Evolutionary conservation across 106 monocot species (phyloP), one percentile per base, ranked within the genome.

Genomic region (Platanthera guangdongensis): DNA sequence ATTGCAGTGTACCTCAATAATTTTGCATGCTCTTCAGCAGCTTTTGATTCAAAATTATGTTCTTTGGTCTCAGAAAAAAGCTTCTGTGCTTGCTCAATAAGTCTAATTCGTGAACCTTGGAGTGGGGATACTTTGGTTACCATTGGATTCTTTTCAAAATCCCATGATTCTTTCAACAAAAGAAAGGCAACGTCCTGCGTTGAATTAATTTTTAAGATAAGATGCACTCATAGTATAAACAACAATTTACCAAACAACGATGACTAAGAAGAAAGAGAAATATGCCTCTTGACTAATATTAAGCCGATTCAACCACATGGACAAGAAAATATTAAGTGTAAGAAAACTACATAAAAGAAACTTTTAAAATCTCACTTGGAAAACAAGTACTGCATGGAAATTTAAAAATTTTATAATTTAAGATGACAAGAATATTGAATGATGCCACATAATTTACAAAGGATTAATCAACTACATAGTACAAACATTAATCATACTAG

Each of bases 11-110:
- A 99, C 97, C 88, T 92, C 70, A 99, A 74, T 78, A 99, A 85
- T 77, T 92, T 94, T 68, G 92, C 87, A 85, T 99, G 89, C 53
- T 99, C 99, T 86, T 99, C 99, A 79, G 90, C 82, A 81, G 92
- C 89, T 82, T 94, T 99, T 48, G 90, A 79, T 86, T 99, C 99
- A 84, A 99, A 99, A 7, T 18, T 64, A 75, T 94, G 89, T 65
- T 99, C 99, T 80, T 90, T 99, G 75, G 92, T 99, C 54, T 92
- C 88, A 74, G 84, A 62, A 57, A 99, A 99, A 74, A 99, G 88
- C 76, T 87, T 89, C 7, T 94, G 89, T 48, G 99, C 94, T 67
- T 94, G 84, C 81, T 94, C 94, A 74, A 92, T 94, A 45, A 99
- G 82, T 76, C 85, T 88, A 78, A 92, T 88, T 7, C 89, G 90